These are phyloP conservation scores for Endoconidiophora laricicola DNA, from an alignment of 2,329 filamentous ascomycete species.

Conservation along the genomic window DNA sequence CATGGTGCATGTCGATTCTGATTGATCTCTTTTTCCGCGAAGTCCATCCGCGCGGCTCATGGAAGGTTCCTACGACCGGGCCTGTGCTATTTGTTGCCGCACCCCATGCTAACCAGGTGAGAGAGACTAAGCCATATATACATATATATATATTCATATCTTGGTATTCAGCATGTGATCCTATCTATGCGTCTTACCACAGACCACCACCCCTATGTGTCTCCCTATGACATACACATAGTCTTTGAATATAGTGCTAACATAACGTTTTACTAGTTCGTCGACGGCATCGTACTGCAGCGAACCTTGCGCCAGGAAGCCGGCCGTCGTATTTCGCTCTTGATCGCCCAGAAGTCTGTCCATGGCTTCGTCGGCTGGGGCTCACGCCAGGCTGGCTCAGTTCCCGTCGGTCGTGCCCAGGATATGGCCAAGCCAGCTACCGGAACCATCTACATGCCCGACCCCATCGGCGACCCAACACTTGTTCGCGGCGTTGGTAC, in stretches of 20 bases:
- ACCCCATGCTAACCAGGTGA: slow-evolving; percentile 86
- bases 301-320: slow-evolving; percentile 76
- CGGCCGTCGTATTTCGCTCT: slow-evolving; percentile 72
- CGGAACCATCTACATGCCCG: slow-evolving; percentile 75
- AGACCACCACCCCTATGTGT: neutral
- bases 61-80: slow-evolving; percentile 78
- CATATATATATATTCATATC: slow-evolving; percentile 6
- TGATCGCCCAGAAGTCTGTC: slow-evolving; percentile 93
- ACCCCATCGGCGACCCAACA: slow-evolving; percentile 70
- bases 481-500: slow-evolving; percentile 65
- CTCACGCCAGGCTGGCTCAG: slow-evolving; percentile 69
- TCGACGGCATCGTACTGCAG: slow-evolving; percentile 88
- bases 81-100: slow-evolving; percentile 92
- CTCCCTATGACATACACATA: neutral
- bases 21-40: slow-evolving; percentile 97
- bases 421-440: slow-evolving; percentile 66
- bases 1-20: slow-evolving; percentile 64
- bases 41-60: slow-evolving; percentile 84
- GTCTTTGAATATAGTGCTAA: neutral
- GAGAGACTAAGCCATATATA: slow-evolving; percentile 15
- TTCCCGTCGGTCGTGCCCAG: slow-evolving; percentile 85
- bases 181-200: slow-evolving; percentile 6
- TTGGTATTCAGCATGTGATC: neutral
- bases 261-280: slow-evolving; percentile 45
- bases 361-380: slow-evolving; percentile 81